Percentiles rank a stretch among this genome's conserved stretches.
Conservation (phyloP, 129 eudicot genomes). For the Chrysanthemum makinoi region DNA sequence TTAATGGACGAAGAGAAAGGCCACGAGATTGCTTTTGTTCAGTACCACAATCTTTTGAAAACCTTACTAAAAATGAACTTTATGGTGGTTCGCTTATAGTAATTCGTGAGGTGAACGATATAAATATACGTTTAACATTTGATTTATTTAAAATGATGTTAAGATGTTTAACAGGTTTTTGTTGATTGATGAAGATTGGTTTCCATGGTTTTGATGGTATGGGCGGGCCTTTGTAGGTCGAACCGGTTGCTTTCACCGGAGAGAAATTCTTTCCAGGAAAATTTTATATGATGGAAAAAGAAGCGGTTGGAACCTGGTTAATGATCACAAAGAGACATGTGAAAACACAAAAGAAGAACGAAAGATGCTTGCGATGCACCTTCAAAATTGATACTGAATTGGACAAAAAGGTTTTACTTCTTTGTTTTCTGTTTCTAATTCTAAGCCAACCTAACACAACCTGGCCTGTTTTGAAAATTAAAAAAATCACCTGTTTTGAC, state of each 20-base stretch:
- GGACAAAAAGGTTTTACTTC: conserved; percentile 70
- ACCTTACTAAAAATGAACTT: conserved; percentile 36
- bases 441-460: neutral
- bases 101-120: conserved; percentile 38
- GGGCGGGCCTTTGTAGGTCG: conserved; percentile 86
- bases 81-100: conserved; percentile 49
- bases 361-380: conserved; percentile 52
- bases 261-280: conserved; percentile 65
- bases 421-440: neutral
- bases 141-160: neutral
- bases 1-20: conserved; percentile 35
- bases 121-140: neutral
- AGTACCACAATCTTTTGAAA: conserved; percentile 33
- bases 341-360: conserved; percentile 29
- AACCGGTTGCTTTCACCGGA: conserved; percentile 82
- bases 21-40: conserved; percentile 29
- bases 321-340: neutral
- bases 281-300: conserved; percentile 31
- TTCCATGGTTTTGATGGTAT: conserved; percentile 74
- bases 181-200: conserved; percentile 47
- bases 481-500: conserved; percentile 5
- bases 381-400: conserved; percentile 63
- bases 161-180: conserved; percentile 7
- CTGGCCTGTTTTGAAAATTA: too few relatives aligned
- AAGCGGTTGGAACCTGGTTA: conserved; percentile 41